Base-by-base conservation (phyloP, 1,284 basidiomycete genomes). In the Irpex rosettiformis region DNA sequence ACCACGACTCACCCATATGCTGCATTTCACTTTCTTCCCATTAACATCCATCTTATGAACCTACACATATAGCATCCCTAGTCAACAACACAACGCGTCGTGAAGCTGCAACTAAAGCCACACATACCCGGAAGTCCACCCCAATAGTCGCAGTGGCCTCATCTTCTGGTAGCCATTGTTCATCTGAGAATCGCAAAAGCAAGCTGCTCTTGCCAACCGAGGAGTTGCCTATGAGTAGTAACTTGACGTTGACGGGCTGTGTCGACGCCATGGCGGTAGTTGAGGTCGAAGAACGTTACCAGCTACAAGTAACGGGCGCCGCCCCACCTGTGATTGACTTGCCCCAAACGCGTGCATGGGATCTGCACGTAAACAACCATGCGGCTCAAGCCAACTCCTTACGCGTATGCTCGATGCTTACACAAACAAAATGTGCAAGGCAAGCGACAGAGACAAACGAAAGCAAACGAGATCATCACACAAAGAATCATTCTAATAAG, bases 121-220 rank as follows among this genome's bases (percentile, higher is more conserved):
- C 11, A 43, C 28, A 27, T 43, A 30, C 22, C 16, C 51, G 28
- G 28, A 52, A 78, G 70, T 91, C 89, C 0, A 92, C 88, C 10
- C 91, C 93, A 67, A 98, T 98, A n/a, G 95, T 97, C 24, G 95
- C 93, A 58, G 88, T 91, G 47, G 91, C 88, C 76, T 98, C 96
- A 69, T 98, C 96, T 68, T 97, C 93, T 22, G 92, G 88, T 29
- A 98, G 77, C 85, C 96, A 99, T 66, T 94, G 93, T 74, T 98
- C 93, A 70, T 99, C 96, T 3, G 95, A 96, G 79, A 98, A 99
- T 5, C 96, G 83, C 4, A 98, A 78, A 1, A 99, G 75, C 5
- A 99, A 78, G 61, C 93, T 96, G 61, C 93, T 92, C 80, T 91
- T 90, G 66, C 95, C 95, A 16, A 98, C 95, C 4, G 91, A 93